Evolutionary conservation across 2,329 filamentous ascomycete genomes (phyloP).

Genomic region (Gaeumannomyces sp.): DNA sequence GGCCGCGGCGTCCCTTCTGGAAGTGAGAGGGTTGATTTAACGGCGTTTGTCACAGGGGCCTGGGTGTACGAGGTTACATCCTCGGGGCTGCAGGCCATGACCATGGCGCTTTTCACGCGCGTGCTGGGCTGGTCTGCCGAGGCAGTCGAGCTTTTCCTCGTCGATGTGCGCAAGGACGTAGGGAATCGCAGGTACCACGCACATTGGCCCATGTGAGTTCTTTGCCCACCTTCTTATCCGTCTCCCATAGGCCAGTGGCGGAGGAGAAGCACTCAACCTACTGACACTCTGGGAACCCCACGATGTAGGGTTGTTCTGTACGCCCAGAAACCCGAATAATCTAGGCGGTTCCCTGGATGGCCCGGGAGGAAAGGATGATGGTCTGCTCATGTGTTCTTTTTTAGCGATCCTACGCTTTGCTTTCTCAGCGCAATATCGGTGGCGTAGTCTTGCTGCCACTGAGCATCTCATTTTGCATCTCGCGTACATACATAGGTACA

Average conservation of each 20-base stretch:
- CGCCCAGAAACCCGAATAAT: conserved; percentile 4
- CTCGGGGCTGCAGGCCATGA: conserved; percentile 25
- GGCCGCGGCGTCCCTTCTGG: too few species aligned
- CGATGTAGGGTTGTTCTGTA: neutral
- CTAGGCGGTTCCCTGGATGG: neutral
- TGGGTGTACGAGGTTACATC: too few species aligned
- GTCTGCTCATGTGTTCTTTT: neutral
- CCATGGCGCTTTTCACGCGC: conserved; percentile 24
- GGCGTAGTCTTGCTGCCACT: too few species aligned
- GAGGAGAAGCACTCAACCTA: too few species aligned
- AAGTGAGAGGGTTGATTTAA: too few species aligned
- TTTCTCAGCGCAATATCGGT: neutral
- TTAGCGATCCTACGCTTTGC: neutral
- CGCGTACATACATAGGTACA: too few species aligned
- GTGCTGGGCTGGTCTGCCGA: conserved; percentile 33
- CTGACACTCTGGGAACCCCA: too few species aligned
- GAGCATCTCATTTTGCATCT: neutral
- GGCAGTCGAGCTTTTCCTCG: conserved; percentile 45
- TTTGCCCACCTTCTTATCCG: too few species aligned
- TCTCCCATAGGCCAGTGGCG: too few species aligned
- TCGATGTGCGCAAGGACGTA: conserved; percentile 42
- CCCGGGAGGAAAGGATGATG: neutral
- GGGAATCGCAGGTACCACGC: conserved; percentile 24
- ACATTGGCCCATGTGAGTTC: too few species aligned
- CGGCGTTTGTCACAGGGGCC: too few species aligned